Evolutionary conservation across 768 basidiomycete genomes (phyloP).

Genomic region (Ramaria rubella): DNA sequence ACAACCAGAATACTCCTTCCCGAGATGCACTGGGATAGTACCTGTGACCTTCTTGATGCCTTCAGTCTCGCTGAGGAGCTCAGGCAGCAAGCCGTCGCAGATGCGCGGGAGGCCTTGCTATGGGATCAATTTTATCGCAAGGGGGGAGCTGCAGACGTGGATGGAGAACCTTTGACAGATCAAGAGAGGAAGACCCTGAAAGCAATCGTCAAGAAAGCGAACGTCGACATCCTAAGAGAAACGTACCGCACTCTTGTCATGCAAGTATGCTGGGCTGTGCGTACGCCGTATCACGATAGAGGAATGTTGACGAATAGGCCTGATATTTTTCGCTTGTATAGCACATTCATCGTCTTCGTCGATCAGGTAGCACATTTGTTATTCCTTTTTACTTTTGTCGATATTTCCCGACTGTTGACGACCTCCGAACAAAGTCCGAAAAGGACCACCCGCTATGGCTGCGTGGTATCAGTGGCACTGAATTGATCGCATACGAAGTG

Average conservation of each 20-base stretch:
- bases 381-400: not conserved
- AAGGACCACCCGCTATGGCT: not conserved
- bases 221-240: not conserved
- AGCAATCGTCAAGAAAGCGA: not conserved
- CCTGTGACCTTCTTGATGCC: slow-evolving; percentile 2
- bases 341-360: slow-evolving; percentile 9
- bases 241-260: slow-evolving; percentile 4
- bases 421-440: not conserved
- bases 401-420: slow-evolving; percentile 4
- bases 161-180: not conserved
- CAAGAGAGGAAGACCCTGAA: not conserved
- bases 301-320: not conserved
- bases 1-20: not conserved
- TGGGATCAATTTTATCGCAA: slow-evolving; percentile 8
- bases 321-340: not conserved
- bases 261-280: slow-evolving; percentile 7
- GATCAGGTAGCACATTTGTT: not conserved
- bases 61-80: not conserved
- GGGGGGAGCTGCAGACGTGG: not conserved
- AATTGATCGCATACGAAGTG: not conserved
- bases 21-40: slow-evolving; percentile 7
- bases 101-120: not conserved
- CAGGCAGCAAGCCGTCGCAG: not conserved
- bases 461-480: not conserved
- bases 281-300: not conserved